Conservation (phyloP, 352 stramenopile species). For the Thraustochytrium striatum region DNA sequence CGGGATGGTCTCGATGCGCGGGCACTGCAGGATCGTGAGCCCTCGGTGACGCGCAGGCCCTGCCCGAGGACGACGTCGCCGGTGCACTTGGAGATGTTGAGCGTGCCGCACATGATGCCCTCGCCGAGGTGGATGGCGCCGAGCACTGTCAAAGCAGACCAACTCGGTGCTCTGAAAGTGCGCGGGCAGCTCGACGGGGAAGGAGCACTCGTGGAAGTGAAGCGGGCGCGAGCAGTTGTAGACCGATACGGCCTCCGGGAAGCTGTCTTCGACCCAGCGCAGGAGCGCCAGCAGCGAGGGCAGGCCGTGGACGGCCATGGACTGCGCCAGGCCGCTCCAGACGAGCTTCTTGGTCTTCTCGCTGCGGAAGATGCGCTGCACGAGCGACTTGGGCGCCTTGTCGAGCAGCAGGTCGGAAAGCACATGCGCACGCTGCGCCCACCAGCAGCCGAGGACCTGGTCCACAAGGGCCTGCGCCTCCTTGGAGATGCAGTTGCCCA, state of each 20-base stretch:
- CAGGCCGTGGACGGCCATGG: neutral
- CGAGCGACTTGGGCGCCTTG: neutral
- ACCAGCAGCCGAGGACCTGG: neutral
- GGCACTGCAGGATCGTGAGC: neutral
- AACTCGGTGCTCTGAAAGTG: neutral
- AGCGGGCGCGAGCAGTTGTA: neutral
- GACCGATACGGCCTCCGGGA: neutral
- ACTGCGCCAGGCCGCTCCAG: neutral
- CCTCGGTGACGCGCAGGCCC: neutral
- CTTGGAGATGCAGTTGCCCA: neutral
- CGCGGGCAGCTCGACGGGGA: neutral
- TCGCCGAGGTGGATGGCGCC: too few relatives aligned
- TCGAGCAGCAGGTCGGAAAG: neutral
- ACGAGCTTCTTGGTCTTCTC: neutral
- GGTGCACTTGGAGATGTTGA: constrained; percentile 7
- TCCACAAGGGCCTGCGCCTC: neutral
- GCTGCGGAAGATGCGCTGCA: neutral
- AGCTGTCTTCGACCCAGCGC: neutral
- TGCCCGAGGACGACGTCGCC: neutral
- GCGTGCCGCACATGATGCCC: neutral
- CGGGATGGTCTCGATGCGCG: neutral
- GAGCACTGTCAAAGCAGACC: neutral
- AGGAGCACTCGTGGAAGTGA: neutral
- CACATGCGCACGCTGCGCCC: neutral
- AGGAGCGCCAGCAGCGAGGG: neutral